Evolutionary conservation across 371 early-diverging fungal species (phyloP).

Genomic region (Mucor saturninus): DNA sequence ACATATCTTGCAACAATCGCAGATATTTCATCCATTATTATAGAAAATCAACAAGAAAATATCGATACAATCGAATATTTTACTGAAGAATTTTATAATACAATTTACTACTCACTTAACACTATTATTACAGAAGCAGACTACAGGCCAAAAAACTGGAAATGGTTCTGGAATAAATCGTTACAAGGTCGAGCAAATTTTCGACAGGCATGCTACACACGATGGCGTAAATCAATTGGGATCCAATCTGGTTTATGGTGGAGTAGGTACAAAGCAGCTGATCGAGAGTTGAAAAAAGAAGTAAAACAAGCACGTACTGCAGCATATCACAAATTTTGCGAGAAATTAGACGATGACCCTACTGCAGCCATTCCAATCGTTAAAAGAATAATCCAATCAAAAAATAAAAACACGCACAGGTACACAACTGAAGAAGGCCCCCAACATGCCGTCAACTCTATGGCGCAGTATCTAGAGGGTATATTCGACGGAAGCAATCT

Average conservation of each 20-base stretch:
- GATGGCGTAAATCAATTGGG: slow-evolving; percentile 3
- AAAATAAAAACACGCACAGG: too few relatives aligned
- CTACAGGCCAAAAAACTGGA: neutral
- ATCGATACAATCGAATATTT: neutral
- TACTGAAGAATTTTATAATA: neutral
- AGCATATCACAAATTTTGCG: neutral
- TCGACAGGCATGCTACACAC: neutral
- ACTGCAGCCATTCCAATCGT: too few relatives aligned
- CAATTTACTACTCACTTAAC: neutral
- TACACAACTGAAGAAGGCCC: too few relatives aligned
- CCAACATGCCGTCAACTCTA: too few relatives aligned
- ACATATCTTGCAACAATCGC: neutral
- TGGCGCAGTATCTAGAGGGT: too few relatives aligned
- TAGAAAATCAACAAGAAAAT: neutral
- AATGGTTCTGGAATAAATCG: neutral
- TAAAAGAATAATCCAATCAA: too few relatives aligned
- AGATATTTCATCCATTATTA: neutral
- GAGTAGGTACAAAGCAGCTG: neutral
- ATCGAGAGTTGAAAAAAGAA: neutral
- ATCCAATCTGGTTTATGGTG: neutral
- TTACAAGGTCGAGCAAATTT: neutral
- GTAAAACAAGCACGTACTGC: neutral
- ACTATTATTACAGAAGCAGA: neutral
- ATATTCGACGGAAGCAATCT: too few relatives aligned
- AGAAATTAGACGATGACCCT: too few relatives aligned